Base-by-base conservation (phyloP, 202 grass and related monocot species). In the Elaeis oleifera region DNA sequence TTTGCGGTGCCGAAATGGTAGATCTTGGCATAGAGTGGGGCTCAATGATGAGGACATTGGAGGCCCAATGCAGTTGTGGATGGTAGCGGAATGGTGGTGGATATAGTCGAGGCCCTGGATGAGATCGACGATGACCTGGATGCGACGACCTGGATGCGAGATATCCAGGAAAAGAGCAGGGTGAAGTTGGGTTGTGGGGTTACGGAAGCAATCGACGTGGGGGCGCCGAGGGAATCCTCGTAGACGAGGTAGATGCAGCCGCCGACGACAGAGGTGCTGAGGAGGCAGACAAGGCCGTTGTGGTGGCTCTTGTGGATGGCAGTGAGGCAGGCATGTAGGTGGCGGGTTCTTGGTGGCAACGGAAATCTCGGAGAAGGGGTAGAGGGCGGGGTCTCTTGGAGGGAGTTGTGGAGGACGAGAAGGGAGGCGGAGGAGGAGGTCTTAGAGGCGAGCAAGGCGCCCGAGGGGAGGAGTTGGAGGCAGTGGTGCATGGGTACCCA, bases 11-110 rank as follows among this genome's bases (percentile, higher is more conserved):
- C 92, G 63, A 96, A 96, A 20, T 91, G 87, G 14, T 72, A 81
- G 58, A 96, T 85, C 84, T 89, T 96, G 63, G 84, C 81, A 19
- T 81, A 81, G 61, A 52, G 50, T 16, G 53, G 3, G 69, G 62
- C 16, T 85, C 86, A 17, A 70, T 65, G 28, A 96, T 72, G 64
- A 96, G 80, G 64, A 96, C 17, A 52, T 71, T 71, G 60, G 91
- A 91, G 50, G 84, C 70, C 36, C 83, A 29, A 96, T 68, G 67
- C 81, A 81, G 64, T 91, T 96, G 81, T 96, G 91, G 61, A 96
- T 52, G 28, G 66, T 82, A 53, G 55, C 72, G 3, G 78, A 83
- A 69, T 96, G 87, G 28, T 62, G 74, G 76, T 96, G 91, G 64
- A 96, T 89, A 76, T 91, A 96, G 55, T 88, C 69, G 31, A 96